These are phyloP conservation scores for Leccinum longicurvipes DNA, from an alignment of 768 basidiomycete genomes.

Conservation along the genomic window DNA sequence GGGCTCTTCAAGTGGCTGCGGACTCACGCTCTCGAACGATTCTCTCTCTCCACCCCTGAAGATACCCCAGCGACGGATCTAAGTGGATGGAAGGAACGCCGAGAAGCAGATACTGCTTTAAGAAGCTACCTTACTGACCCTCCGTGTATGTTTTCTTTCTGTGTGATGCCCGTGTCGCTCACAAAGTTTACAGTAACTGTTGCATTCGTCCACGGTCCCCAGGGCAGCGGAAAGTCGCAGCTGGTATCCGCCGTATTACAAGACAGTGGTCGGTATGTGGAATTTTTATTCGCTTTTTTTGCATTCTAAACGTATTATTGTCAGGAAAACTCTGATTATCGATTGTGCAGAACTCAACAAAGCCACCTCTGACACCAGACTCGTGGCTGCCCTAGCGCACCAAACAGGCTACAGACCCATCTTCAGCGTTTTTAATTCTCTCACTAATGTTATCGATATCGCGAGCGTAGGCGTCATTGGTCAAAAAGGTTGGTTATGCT, in stretches of 20 bases:
- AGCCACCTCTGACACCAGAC: conserved; percentile 61
- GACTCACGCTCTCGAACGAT: conserved; percentile 54
- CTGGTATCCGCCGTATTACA: conserved; percentile 55
- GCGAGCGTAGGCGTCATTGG: conserved; percentile 93
- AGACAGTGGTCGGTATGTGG: conserved; percentile 49
- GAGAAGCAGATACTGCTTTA: conserved; percentile 68
- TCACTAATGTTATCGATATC: conserved; percentile 85
- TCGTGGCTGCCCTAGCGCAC: conserved; percentile 64
- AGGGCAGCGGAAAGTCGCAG: conserved; percentile 74
- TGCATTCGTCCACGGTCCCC: conserved; percentile 77
- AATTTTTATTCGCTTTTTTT: not conserved
- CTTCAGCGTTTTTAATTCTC: conserved; percentile 79
- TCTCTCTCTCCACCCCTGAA: conserved; percentile 28
- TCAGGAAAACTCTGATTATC: conserved; percentile 70
- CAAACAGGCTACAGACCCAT: conserved; percentile 91
- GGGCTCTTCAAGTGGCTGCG: conserved; percentile 75
- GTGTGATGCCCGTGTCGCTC: not conserved
- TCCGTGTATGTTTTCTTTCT: conserved; percentile 50
- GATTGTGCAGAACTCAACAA: conserved; percentile 79
- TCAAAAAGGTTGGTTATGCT: conserved; percentile 64
- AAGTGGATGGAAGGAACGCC: conserved; percentile 81
- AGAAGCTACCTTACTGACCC: conserved; percentile 72
- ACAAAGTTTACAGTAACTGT: conserved; percentile 51
- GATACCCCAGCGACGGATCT: conserved; percentile 22
- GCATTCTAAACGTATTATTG: not conserved